A percentile compares a stretch with the other conserved stretches of the same genome.
Conservation (phyloP, 2,329 filamentous ascomycete species). For the Xylaria sp. region DNA sequence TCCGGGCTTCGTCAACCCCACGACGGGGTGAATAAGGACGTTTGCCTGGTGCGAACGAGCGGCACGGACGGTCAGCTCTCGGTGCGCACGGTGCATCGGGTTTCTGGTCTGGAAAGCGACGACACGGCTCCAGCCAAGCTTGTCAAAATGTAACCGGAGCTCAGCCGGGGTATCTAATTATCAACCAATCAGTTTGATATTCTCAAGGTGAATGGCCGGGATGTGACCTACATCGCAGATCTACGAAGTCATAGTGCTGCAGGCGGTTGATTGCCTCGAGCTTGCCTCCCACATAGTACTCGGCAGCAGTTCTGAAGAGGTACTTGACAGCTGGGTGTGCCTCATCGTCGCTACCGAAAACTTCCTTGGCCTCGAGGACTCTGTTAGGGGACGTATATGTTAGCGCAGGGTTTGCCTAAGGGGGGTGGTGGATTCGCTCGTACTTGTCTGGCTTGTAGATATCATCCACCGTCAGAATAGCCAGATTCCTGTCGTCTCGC, state of each 20-base stretch:
- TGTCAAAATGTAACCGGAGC: slow-evolving; percentile 95
- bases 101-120: slow-evolving; percentile 99
- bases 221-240: slow-evolving; percentile 75
- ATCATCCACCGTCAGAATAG: slow-evolving; percentile 93
- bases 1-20: slow-evolving; percentile 97
- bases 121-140: slow-evolving; percentile 96
- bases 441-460: slow-evolving; percentile 96
- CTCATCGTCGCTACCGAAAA: slow-evolving; percentile 89
- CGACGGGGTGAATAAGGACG: slow-evolving; percentile 97
- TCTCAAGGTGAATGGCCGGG: background rate
- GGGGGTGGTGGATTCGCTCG: slow-evolving; percentile 38
- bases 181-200: slow-evolving; percentile 18
- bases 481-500: slow-evolving; percentile 93
- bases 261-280: slow-evolving; percentile 92
- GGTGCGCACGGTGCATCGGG: slow-evolving; percentile 98
- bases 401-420: slow-evolving; percentile 40
- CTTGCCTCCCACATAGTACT: slow-evolving; percentile 95
- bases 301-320: slow-evolving; percentile 77
- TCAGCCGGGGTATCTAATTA: slow-evolving; percentile 82
- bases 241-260: slow-evolving; percentile 99
- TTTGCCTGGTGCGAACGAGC: slow-evolving; percentile 96
- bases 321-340: slow-evolving; percentile 93
- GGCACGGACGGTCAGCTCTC: slow-evolving; percentile 95
- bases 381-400: slow-evolving; percentile 47
- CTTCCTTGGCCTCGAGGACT: slow-evolving; percentile 85